A percentile compares a stretch with the other conserved stretches of the same genome.
Conservation (phyloP, 106 monocot genomes). For the Narthecium ossifragum region DNA sequence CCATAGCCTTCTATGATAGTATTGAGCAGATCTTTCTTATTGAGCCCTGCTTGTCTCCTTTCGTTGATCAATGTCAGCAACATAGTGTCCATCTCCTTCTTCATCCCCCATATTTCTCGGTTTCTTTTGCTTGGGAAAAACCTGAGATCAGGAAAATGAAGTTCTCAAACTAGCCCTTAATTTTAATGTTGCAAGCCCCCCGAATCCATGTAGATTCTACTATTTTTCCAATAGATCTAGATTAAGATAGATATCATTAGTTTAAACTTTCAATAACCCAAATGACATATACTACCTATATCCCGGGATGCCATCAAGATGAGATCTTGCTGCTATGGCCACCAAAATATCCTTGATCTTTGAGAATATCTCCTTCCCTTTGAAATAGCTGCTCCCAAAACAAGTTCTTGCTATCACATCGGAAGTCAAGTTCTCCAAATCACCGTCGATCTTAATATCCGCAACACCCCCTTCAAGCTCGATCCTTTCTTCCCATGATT, state of each 20-base stretch:
- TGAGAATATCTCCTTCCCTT: constrained; percentile 53
- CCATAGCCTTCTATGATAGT: constrained; percentile 6
- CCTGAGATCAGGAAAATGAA: too few species aligned
- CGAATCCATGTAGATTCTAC: too few species aligned
- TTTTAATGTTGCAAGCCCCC: too few species aligned
- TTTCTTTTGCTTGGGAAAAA: constrained; percentile 35
- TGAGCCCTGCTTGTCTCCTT: constrained; percentile 21
- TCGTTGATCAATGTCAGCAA: constrained; percentile 41
- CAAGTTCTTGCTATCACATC: constrained; percentile 76
- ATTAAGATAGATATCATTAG: too few species aligned
- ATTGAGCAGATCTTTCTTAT: constrained; percentile 40
- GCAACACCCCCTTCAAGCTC: constrained; percentile 28
- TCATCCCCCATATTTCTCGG: constrained; percentile 41
- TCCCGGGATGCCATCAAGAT: constrained; percentile 33
- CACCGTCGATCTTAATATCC: constrained; percentile 51
- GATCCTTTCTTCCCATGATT: constrained; percentile 50
- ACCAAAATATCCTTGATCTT: constrained; percentile 43
- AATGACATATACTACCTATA: too few species aligned
- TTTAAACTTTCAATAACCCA: too few species aligned
- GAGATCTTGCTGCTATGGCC: constrained; percentile 30
- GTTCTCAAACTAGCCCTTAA: too few species aligned
- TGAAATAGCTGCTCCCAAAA: constrained; percentile 59
- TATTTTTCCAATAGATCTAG: too few species aligned
- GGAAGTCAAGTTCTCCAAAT: constrained; percentile 44
- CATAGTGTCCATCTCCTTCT: constrained; percentile 20